Evolutionary conservation across 768 basidiomycete species (phyloP), one percentile per base, ranked within the genome.

Genomic region (Xerocomellus amylosporus): DNA sequence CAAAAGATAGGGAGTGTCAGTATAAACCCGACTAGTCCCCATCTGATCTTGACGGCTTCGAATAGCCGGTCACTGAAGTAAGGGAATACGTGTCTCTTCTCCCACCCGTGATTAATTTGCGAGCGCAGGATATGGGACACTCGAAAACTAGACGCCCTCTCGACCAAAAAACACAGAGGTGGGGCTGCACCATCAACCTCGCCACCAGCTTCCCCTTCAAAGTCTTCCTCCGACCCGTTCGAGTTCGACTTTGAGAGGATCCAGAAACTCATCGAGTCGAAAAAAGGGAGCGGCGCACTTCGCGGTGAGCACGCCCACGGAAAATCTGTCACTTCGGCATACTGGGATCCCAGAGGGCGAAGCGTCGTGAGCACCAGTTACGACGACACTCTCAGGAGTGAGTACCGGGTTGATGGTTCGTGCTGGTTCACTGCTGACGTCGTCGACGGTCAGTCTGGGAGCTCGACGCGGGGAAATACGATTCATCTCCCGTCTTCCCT

Each of bases 281-380:
- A 77, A 56, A 67, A 71, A 31, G 88, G 86, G 8, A 74, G 75
- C 42, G 77, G 81, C 0, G 71, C 73, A 19, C 70, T 90, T 28
- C 83, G 87, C 5, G 86, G 76, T 3, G 83, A 86, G 61, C 87
- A 80, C 77, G 68, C 67, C 14, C 91, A 93, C 63, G 79, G 81
- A 53, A 88, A 89, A 66, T 87, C 88, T 15, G 88, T 84, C 42
- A 92, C 86, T 57, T 85, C 91, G 15, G 91, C 88, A 0, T 92
- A 87, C 61, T 93, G 91, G 91, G 90, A 93, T 68, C 82, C 90
- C 3, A 76, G 85, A 53, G 91, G 91, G 4, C 80, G 87, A 26
- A 77, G 81, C 48, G 84, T 93, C 55, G 84, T 93, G 45, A 91
- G 88, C 68, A 93, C 91, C 5, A 85, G 86, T 66, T 93, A 93